Percentiles rank a stretch among this genome's conserved stretches.
Evolutionary conservation across 345 rosid genomes (phyloP).

Genomic region (Heritiera fomes): DNA sequence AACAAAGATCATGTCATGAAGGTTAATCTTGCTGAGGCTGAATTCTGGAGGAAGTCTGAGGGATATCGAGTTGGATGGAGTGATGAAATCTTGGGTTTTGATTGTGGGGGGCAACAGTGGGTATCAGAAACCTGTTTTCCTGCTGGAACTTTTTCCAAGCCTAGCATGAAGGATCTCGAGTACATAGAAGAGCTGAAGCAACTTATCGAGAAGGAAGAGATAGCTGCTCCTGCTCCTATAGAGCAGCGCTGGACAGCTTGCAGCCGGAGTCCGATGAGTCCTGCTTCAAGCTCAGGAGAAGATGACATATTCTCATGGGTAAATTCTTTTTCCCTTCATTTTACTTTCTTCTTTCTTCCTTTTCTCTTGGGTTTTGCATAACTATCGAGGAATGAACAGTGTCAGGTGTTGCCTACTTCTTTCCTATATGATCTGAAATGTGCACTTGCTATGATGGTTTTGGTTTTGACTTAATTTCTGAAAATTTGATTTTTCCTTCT

Average conservation of each 20-base stretch:
- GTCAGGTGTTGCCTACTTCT: not conserved
- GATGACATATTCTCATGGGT: slow-evolving; percentile 95
- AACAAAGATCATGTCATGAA: slow-evolving; percentile 71
- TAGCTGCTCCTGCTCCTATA: slow-evolving; percentile 90
- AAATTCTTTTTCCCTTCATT: slow-evolving; percentile 24
- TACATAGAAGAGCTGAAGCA: slow-evolving; percentile 77
- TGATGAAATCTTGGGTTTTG: slow-evolving; percentile 95
- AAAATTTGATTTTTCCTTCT: not conserved
- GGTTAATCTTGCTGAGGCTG: slow-evolving; percentile 91
- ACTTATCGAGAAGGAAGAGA: slow-evolving; percentile 74
- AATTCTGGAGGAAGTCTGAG: slow-evolving; percentile 93
- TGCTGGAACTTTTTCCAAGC: slow-evolving; percentile 84
- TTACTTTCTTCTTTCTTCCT: not conserved
- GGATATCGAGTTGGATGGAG: slow-evolving; percentile 97
- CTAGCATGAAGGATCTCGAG: slow-evolving; percentile 89
- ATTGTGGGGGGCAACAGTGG: slow-evolving; percentile 99
- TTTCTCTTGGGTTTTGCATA: not conserved
- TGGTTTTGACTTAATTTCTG: not conserved
- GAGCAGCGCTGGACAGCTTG: slow-evolving; percentile 96
- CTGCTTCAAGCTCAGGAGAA: slow-evolving; percentile 72
- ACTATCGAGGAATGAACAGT: not conserved
- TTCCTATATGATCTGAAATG: not conserved
- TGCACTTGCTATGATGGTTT: not conserved
- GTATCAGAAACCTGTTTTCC: slow-evolving; percentile 96
- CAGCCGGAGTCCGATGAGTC: slow-evolving; percentile 87